Conservation (phyloP, 2,329 filamentous ascomycete genomes). For the Hypoxylon sp. region DNA sequence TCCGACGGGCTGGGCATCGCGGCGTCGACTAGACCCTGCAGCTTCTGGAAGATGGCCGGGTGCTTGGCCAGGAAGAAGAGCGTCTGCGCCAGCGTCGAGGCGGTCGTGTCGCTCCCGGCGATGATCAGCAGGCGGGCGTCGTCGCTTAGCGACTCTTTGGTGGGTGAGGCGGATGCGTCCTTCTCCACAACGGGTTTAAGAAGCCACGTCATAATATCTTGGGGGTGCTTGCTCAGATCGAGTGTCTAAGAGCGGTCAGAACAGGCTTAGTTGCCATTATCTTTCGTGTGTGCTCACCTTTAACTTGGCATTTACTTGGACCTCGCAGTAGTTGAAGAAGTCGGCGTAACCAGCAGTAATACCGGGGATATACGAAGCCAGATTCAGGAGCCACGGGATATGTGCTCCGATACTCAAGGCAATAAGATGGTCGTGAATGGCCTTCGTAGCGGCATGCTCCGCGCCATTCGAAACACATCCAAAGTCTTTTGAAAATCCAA, state of each 20-base stretch:
- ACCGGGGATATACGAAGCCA: conserved; percentile 50
- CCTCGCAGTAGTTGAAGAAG: conserved; percentile 49
- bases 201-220: conserved; percentile 56
- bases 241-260: conserved; percentile 36
- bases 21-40: conserved; percentile 49
- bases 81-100: conserved; percentile 46
- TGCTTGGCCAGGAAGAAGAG: conserved; percentile 52
- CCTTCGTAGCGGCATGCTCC: conserved; percentile 51
- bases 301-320: conserved; percentile 50
- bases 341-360: conserved; percentile 45
- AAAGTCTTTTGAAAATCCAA: conserved; percentile 46
- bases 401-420: conserved; percentile 50
- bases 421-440: conserved; percentile 52
- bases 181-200: conserved; percentile 54
- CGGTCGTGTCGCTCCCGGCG: conserved; percentile 54
- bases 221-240: conserved; percentile 45
- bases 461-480: conserved; percentile 38
- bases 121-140: conserved; percentile 52
- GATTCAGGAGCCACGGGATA: conserved; percentile 53
- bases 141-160: conserved; percentile 47
- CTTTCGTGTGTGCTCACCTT: conserved; percentile 38
- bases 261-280: background rate
- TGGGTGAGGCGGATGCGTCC: conserved; percentile 51
- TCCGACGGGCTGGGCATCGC: conserved; percentile 44
- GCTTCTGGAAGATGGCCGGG: conserved; percentile 46